Conservation (phyloP, 2,329 filamentous ascomycete genomes). For the Cladosporium sp. region DNA sequence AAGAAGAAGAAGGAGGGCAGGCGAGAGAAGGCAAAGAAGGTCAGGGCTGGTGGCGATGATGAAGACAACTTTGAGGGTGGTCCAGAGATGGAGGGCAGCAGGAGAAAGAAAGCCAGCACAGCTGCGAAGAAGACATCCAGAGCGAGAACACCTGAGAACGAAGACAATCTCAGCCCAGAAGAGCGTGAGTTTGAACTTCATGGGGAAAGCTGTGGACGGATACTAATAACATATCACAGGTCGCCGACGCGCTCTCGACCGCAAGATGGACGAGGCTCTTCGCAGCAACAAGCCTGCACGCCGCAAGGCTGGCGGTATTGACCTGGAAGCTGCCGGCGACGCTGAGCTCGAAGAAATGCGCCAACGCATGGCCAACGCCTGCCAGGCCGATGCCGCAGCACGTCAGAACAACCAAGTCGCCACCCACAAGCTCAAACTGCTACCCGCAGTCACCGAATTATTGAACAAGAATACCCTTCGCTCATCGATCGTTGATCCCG, state of each 20-base stretch:
- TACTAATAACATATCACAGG: conserved; percentile 38
- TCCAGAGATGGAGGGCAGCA: conserved; percentile 52
- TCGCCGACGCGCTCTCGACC: conserved; percentile 76
- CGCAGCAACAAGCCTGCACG: conserved; percentile 72
- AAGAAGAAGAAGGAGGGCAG: conserved; percentile 60
- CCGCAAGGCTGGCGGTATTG: conserved; percentile 83
- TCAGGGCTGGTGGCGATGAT: conserved; percentile 36
- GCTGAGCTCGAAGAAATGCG: conserved; percentile 86
- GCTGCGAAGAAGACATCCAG: conserved; percentile 39
- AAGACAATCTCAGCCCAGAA: conserved; percentile 77
- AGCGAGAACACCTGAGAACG: conserved; percentile 59
- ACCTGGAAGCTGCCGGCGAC: conserved; percentile 86
- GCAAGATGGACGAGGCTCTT: conserved; percentile 81
- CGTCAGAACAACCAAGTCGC: conserved; percentile 77
- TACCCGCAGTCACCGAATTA: conserved; percentile 83
- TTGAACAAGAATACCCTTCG: conserved; percentile 87
- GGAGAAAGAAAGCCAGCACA: conserved; percentile 43
- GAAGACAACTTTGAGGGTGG: conserved; percentile 50
- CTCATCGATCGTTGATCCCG: conserved; percentile 82
- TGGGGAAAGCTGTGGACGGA: not conserved
- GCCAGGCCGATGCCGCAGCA: conserved; percentile 77
- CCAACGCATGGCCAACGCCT: conserved; percentile 84
- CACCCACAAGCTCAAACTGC: conserved; percentile 86
- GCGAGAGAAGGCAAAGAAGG: conserved; percentile 57
- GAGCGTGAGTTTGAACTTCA: conserved; percentile 56